Evolutionary conservation across 176 grass and related monocot genomes (phyloP).

Genomic region (Eremochloa ophiuroides): DNA sequence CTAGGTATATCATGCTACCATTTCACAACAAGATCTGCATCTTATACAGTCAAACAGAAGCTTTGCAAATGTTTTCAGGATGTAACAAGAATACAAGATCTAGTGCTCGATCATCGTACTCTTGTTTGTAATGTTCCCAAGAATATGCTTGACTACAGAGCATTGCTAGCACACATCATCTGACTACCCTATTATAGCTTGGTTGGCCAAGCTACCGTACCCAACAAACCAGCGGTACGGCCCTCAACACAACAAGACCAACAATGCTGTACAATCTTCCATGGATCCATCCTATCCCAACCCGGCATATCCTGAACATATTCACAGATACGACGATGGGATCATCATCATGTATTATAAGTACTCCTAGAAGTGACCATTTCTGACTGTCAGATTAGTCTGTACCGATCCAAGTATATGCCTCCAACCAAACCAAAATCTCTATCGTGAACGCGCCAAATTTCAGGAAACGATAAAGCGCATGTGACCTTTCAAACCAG

Average conservation of each 20-base stretch:
- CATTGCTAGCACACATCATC: not conserved
- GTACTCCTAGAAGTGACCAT: not conserved
- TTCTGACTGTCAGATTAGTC: not conserved
- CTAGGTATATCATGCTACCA: not conserved
- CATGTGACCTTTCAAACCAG: not conserved
- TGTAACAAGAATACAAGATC: not conserved
- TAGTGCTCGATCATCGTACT: not conserved
- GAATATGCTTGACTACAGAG: not conserved
- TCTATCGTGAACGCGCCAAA: not conserved
- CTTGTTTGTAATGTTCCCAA: not conserved
- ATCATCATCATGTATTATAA: not conserved
- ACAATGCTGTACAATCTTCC: slow-evolving; percentile 2
- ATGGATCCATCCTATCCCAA: not conserved
- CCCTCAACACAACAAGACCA: slow-evolving; percentile 16
- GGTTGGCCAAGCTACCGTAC: not conserved
- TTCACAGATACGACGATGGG: not conserved
- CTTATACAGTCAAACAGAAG: not conserved
- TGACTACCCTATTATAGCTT: not conserved
- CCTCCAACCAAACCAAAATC: not conserved
- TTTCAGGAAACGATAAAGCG: slow-evolving; percentile 7
- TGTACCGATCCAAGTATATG: slow-evolving; percentile 13
- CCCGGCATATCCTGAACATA: slow-evolving; percentile 37
- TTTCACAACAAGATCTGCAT: not conserved
- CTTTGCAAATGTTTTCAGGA: not conserved
- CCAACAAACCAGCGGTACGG: not conserved